Evolutionary conservation across 2,329 filamentous ascomycete species (phyloP).

Genomic region (Aaosphaeria pasadenensis): DNA sequence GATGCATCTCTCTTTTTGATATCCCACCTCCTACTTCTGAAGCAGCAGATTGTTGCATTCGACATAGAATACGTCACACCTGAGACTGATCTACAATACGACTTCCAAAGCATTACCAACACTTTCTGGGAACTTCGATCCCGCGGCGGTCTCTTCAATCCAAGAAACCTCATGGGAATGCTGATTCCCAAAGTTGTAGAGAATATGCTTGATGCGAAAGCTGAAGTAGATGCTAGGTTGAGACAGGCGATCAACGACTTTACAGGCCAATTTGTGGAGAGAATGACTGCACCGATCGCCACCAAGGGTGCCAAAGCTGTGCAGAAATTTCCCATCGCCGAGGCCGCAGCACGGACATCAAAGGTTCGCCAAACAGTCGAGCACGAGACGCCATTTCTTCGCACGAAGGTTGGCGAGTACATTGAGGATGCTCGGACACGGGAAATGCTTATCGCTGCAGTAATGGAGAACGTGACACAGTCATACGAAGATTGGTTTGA

Average conservation of each 20-base stretch:
- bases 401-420: constrained; percentile 59
- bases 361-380: constrained; percentile 55
- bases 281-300: constrained; percentile 53
- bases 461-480: constrained; percentile 61
- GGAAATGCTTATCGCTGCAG: constrained; percentile 64
- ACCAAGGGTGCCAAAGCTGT: constrained; percentile 13
- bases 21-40: constrained; percentile 89
- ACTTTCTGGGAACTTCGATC: constrained; percentile 68
- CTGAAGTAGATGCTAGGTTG: constrained; percentile 62
- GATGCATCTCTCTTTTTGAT: constrained; percentile 91
- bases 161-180: constrained; percentile 58
- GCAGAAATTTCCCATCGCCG: constrained; percentile 19
- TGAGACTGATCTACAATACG: constrained; percentile 57
- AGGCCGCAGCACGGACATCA: constrained; percentile 30
- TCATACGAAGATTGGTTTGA: constrained; percentile 65
- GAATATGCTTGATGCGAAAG: constrained; percentile 70
- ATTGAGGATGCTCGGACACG: constrained; percentile 63
- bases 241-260: constrained; percentile 65
- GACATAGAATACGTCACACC: constrained; percentile 78
- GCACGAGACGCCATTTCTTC: constrained; percentile 55
- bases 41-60: constrained; percentile 92
- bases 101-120: constrained; percentile 63
- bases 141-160: constrained; percentile 64
- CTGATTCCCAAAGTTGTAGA: constrained; percentile 65
- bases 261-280: constrained; percentile 55